Evolutionary conservation across 305 asterid species (phyloP).

Genomic region (Solanum hybrid): DNA sequence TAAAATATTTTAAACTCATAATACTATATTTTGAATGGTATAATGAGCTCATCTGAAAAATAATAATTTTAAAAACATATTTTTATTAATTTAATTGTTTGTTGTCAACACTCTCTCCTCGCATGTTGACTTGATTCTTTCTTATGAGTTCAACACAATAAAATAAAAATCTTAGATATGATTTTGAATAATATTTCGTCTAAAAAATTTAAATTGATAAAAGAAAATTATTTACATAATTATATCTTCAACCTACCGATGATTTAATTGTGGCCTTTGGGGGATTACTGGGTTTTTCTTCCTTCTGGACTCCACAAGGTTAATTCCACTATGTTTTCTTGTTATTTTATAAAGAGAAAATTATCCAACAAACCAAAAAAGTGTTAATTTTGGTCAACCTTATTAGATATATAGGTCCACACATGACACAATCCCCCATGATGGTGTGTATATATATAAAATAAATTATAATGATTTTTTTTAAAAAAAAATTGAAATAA

Average conservation of each 20-base stretch:
- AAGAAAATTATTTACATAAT: not conserved
- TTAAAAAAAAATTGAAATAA: too few relatives aligned
- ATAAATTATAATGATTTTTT: too few relatives aligned
- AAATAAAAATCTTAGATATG: not conserved
- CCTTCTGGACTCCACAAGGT: not conserved
- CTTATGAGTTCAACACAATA: not conserved
- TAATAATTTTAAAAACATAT: not conserved
- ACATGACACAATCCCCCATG: not conserved
- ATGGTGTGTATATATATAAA: too few relatives aligned
- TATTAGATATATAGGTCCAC: not conserved
- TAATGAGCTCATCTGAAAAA: not conserved
- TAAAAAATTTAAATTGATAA: too few relatives aligned
- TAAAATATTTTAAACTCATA: not conserved
- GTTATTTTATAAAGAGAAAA: not conserved
- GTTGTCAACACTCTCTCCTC: not conserved
- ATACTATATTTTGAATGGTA: not conserved
- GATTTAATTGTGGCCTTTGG: not conserved
- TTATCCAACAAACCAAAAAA: not conserved
- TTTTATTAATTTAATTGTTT: not conserved
- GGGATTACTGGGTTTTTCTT: not conserved
- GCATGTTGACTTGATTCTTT: not conserved
- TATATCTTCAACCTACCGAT: rapidly evolving
- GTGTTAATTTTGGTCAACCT: not conserved
- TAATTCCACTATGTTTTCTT: not conserved
- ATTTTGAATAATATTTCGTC: too few relatives aligned